Evolutionary conservation across 306 rosid species (phyloP).

Genomic region (Purshia tridentata): DNA sequence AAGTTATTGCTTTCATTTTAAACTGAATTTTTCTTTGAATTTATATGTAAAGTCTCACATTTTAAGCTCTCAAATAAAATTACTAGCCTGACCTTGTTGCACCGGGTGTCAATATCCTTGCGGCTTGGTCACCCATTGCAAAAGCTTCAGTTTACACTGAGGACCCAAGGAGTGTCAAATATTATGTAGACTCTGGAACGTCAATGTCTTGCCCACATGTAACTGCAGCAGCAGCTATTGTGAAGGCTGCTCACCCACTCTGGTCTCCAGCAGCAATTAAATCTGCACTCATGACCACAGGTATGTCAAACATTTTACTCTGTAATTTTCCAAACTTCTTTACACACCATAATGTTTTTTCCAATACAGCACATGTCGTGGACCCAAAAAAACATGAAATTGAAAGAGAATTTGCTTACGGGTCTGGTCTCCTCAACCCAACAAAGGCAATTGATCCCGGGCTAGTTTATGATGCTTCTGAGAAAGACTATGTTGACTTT

Average conservation of each 20-base stretch:
- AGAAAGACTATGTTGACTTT: conserved; percentile 18
- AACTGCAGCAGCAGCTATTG: conserved; percentile 33
- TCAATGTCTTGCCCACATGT: conserved; percentile 36
- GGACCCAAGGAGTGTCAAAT: conserved; percentile 12
- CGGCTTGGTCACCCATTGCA: conserved; percentile 20
- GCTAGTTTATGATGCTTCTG: conserved; percentile 22
- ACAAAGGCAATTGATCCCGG: conserved; percentile 29
- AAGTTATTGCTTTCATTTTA: not conserved
- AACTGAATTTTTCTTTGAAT: not conserved
- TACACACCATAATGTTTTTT: not conserved
- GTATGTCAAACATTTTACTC: not conserved
- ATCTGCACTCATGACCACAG: conserved; percentile 41
- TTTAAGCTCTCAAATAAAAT: not conserved
- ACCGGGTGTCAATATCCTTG: conserved; percentile 25
- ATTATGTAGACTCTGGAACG: conserved; percentile 24
- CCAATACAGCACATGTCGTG: conserved; percentile 20
- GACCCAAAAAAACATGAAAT: conserved; percentile 7
- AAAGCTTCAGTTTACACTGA: not conserved
- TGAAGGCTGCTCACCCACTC: conserved; percentile 30
- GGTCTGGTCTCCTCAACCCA: conserved; percentile 35
- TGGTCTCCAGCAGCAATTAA: conserved; percentile 48
- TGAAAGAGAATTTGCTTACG: conserved; percentile 26
- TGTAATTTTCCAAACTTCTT: not conserved
- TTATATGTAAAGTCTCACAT: not conserved
- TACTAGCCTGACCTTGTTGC: conserved; percentile 31